A percentile compares a stretch with the other conserved stretches of the same genome.
phyloP scores from a whole-genome alignment of 2,329 filamentous ascomycete genomes.

The Botryotinia convoluta region DNA sequence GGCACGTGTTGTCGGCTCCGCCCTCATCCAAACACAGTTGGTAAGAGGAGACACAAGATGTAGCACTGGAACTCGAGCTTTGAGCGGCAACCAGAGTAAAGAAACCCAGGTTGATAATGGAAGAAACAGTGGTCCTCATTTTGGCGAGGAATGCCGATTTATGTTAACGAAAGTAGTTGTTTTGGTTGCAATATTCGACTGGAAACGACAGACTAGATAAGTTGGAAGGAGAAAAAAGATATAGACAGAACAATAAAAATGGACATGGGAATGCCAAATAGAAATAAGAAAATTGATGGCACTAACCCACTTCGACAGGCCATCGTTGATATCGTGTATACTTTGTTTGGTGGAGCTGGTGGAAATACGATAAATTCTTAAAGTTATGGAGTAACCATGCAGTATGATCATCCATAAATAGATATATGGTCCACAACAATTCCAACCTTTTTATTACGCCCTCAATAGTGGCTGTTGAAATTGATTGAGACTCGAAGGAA shows the following conservation, averaged over 20 bases:
- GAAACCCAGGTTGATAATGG: not conserved
- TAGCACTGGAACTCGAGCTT: not conserved
- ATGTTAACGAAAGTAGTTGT: slow-evolving; percentile 4
- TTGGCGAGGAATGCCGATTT: not conserved
- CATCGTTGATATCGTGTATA: not conserved
- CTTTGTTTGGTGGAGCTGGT: slow-evolving; percentile 10
- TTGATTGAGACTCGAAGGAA: not conserved
- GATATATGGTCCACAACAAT: not conserved
- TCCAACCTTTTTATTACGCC: not conserved
- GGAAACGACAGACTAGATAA: not conserved
- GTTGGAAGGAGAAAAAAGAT: not conserved
- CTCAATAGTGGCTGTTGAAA: not conserved
- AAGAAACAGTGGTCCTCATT: not conserved
- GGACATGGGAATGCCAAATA: not conserved
- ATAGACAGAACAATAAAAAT: not conserved
- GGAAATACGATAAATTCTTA: not conserved
- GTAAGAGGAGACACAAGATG: slow-evolving; percentile 19
- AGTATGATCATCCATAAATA: not conserved
- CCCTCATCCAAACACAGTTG: slow-evolving; percentile 20
- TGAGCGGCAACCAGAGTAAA: slow-evolving; percentile 14
- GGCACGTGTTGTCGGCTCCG: slow-evolving; percentile 22
- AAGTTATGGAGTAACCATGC: not conserved
- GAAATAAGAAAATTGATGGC: not conserved
- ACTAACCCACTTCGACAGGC: not conserved
- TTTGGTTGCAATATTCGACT: not conserved